Evolutionary conservation across 2,329 filamentous ascomycete genomes (phyloP), one percentile per base, ranked within the genome.

Genomic region (Colletotrichum sp.): DNA sequence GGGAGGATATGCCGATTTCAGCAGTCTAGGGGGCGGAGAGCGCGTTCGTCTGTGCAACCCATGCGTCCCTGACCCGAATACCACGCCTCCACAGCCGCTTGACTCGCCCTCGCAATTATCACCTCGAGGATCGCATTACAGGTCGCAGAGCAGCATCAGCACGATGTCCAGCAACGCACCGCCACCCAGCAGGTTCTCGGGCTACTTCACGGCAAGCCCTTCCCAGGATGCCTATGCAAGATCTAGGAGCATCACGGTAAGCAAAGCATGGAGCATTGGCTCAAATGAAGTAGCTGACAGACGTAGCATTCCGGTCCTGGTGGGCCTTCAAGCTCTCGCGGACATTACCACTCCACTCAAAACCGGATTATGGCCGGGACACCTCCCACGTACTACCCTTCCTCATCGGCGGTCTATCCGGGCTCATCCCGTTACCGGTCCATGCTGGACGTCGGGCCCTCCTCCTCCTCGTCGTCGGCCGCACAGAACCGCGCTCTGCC

Each of bases 61-160:
- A 1, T 92, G 91, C 77, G 91, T 92, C 9, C 91, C 90, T 15
- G 91, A 92, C 76, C 91, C 91, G 8, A 92, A 92, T 80, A 91
- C 87, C 9, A 87, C 89, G 24, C 91, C 90, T 32, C 90, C 90
- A 72, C 84, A 86, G 26, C 86, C 86, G 30, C 59, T 73, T 39
- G 81, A 81, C 8, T 81, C 84, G 5, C 80, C 84, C 18, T 78
- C 81, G 16, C 81, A 81, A 26, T 77, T 83, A 26, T 85, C 85
- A 6, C 82, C 84, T 8, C 83, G 85, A 52, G 76, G 83, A 48
- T 57, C 84, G 13, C 88, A 89, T 77, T 82, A 86, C 15, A 85
- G 89, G 75, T 87, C 89, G 8, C 85, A 88, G 57, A 90, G 87
- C 76, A 88, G 83, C 78, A 80, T 85, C 36, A 83, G 82, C n/a